Evolutionary conservation across 23 red algal genomes (phyloP), one percentile per base, ranked within the genome.

Genomic region (Pyropia yezoensis): DNA sequence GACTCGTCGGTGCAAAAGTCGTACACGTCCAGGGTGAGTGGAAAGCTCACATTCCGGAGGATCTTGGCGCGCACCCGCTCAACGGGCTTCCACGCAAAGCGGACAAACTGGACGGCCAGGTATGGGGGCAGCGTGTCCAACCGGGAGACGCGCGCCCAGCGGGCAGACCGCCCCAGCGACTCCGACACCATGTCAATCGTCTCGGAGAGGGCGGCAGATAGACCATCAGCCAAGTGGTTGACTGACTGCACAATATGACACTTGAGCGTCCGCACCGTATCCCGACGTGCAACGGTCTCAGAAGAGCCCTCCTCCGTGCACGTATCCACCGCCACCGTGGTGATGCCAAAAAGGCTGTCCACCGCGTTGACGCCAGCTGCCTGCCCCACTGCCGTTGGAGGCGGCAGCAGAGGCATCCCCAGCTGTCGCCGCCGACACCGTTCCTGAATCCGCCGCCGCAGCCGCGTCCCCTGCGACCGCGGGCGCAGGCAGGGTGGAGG

Each of bases 31-130:
- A 98, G 80, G 27, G 18, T 57, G 15, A 83, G 14, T 2, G 94
- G 86, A 56, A 98, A 98, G 14, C 73, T 79, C 16, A 98, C 87
- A 54, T 88, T 90, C 18, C 85, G 66, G 24, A 98, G 54, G 73
- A 98, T 90, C 75, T 98, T 98, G 20, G 94, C 94, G 67, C 91
- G 91, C 54, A 98, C 94, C 26, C 69, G 47, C 74, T 90, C 94
- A 18, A 71, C 78, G 7, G 85, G 78, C 67, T 98, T 98, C 94
- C 94, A 98, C 70, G 87, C 88, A 74, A 98, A 98, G n/a, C 94
- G 72, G 14, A 98, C 85, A 69, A 98, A 88, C 58, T 87, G 78
- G 9, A 98, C 69, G 54, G 70, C 66, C 57, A 98, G 74, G 68
- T 91, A 98, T 4, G 80, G 86, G 34, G 94, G 94, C 20, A 98